Evolutionary conservation across 768 basidiomycete genomes (phyloP).

Genomic region (Termitomyces titanicus): DNA sequence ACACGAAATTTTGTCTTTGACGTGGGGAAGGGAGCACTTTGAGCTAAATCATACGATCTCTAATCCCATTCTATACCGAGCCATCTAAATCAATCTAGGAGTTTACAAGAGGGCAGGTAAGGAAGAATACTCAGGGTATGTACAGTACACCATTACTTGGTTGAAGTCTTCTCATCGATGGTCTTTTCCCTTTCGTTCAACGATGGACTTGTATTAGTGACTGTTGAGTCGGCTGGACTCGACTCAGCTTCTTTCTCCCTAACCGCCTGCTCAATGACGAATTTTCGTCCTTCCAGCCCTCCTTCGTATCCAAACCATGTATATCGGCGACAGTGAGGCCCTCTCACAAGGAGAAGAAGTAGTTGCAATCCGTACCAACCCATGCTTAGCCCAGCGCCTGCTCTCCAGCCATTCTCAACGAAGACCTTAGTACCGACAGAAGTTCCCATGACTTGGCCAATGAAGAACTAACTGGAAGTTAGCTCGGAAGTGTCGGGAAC

Average conservation of each 20-base stretch:
- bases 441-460: slow-evolving; percentile 83
- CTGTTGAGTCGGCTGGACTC: background rate
- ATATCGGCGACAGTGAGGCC: slow-evolving; percentile 57
- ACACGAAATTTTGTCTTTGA: too few relatives aligned
- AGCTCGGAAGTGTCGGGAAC: background rate
- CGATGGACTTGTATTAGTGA: background rate
- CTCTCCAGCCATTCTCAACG: slow-evolving; percentile 65
- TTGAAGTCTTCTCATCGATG: background rate
- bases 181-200: background rate
- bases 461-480: slow-evolving; percentile 44
- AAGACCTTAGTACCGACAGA: slow-evolving; percentile 72
- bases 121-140: too few relatives aligned
- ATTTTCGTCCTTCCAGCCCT: slow-evolving; percentile 44
- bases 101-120: too few relatives aligned
- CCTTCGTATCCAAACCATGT: slow-evolving; percentile 69
- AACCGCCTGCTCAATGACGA: background rate
- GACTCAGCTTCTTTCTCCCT: background rate
- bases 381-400: slow-evolving; percentile 57
- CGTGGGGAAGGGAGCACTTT: too few relatives aligned
- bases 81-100: too few relatives aligned
- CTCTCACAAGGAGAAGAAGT: slow-evolving; percentile 55
- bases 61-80: too few relatives aligned
- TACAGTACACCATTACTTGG: background rate
- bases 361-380: slow-evolving; percentile 57
- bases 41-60: too few relatives aligned